Conservation (phyloP, 2,329 filamentous ascomycete genomes). For the Fusarium keratoplasticum region DNA sequence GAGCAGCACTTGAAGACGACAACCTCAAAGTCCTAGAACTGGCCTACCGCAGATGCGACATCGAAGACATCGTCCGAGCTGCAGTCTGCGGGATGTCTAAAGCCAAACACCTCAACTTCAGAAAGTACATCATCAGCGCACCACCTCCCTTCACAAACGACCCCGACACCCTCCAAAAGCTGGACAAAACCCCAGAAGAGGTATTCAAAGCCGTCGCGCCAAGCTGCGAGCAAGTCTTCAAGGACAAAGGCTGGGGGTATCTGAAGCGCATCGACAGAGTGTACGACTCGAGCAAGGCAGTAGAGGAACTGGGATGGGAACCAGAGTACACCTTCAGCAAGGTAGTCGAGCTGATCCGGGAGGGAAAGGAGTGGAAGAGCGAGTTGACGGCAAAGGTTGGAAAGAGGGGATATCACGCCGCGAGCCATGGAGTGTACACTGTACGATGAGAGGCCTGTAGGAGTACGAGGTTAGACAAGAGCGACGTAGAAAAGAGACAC, state of each 20-base stretch:
- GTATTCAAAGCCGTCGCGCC: slow-evolving; percentile 47
- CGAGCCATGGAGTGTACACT: slow-evolving; percentile 58
- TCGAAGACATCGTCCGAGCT: slow-evolving; percentile 57
- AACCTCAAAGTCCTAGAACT: slow-evolving; percentile 63
- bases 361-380: slow-evolving; percentile 54
- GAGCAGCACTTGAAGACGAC: slow-evolving; percentile 51
- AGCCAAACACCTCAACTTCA: slow-evolving; percentile 50
- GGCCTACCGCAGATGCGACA: slow-evolving; percentile 57
- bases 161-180: slow-evolving; percentile 43
- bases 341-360: slow-evolving; percentile 48
- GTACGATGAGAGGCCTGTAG: slow-evolving; percentile 36
- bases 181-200: slow-evolving; percentile 49
- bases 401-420: slow-evolving; percentile 58
- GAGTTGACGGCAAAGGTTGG: slow-evolving; percentile 54
- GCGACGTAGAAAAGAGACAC: not conserved
- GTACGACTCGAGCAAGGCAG: slow-evolving; percentile 57
- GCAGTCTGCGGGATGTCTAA: slow-evolving; percentile 53
- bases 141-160: slow-evolving; percentile 54
- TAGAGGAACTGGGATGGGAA: slow-evolving; percentile 56
- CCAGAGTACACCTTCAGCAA: slow-evolving; percentile 55
- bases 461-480: not conserved
- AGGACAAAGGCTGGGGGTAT: slow-evolving; percentile 50
- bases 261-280: slow-evolving; percentile 56
- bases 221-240: slow-evolving; percentile 47
- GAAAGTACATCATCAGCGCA: slow-evolving; percentile 57